Conservation (phyloP, 2,329 filamentous ascomycete genomes). For the Cercospora nicotianae region DNA sequence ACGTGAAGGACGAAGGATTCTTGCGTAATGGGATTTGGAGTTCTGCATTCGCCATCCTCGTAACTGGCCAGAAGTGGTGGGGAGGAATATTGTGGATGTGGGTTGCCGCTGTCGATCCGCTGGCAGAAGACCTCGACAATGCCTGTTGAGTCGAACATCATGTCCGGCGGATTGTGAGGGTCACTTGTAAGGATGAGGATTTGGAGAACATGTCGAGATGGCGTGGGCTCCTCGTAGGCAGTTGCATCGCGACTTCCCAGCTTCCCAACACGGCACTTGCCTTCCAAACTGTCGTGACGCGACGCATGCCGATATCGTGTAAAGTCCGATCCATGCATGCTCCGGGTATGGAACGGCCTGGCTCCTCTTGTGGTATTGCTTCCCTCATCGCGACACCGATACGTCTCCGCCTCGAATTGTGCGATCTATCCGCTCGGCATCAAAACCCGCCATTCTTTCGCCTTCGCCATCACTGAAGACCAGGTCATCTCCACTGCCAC, state of each 20-base stretch:
- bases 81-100: slow-evolving; percentile 4
- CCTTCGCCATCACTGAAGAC: slow-evolving; percentile 48
- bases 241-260: not conserved
- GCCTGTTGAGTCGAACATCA: slow-evolving; percentile 19
- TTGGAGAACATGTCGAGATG: not conserved
- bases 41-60: not conserved
- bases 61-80: not conserved
- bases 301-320: not conserved
- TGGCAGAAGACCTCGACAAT: slow-evolving; percentile 17
- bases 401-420: slow-evolving; percentile 40
- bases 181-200: not conserved
- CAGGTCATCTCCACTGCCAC: slow-evolving; percentile 33
- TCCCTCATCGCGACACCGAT: slow-evolving; percentile 14
- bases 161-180: not conserved
- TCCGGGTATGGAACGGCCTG: not conserved
- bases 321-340: not conserved
- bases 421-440: slow-evolving; percentile 40
- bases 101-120: slow-evolving; percentile 11
- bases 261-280: not conserved
- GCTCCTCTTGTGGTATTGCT: not conserved
- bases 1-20: slow-evolving; percentile 10
- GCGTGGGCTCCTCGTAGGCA: not conserved
- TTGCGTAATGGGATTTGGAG: not conserved
- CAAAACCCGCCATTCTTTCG: slow-evolving; percentile 50
- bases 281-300: not conserved